Percentiles rank a stretch among this genome's conserved stretches.
phyloP scores from a whole-genome alignment of 2,329 filamentous ascomycete species.

The Fusarium newnesense region DNA sequence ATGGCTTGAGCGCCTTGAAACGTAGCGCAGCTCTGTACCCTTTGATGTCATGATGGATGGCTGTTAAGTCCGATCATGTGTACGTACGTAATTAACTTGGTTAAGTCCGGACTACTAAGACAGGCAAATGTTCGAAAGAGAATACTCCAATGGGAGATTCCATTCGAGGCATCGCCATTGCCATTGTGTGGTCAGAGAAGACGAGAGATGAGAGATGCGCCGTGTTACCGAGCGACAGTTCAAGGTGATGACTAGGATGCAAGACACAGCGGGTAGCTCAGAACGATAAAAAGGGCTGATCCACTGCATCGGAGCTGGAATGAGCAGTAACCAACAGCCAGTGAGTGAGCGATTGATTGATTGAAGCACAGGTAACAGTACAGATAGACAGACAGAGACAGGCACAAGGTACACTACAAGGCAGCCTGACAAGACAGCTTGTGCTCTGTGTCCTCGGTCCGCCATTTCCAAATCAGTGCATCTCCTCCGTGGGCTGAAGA shows the following conservation, averaged over 20 bases:
- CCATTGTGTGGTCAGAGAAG: not conserved
- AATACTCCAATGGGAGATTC: not conserved
- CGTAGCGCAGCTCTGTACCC: not conserved
- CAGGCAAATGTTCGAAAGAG: not conserved
- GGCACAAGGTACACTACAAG: constrained; percentile 12
- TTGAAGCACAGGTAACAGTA: not conserved
- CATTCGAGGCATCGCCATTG: constrained; percentile 8
- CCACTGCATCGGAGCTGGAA: constrained; percentile 34
- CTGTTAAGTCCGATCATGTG: constrained; percentile 15
- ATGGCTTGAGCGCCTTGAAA: constrained; percentile 15
- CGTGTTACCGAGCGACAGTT: constrained; percentile 15
- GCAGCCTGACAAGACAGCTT: constrained; percentile 21
- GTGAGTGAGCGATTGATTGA: not conserved
- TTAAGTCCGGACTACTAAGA: constrained; percentile 9
- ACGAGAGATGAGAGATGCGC: not conserved
- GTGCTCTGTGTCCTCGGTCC: constrained; percentile 16
- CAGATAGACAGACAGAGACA: not conserved
- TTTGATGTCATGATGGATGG: not conserved
- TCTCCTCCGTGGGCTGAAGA: constrained; percentile 30
- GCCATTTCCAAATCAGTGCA: constrained; percentile 36
- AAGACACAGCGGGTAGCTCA: constrained; percentile 25
- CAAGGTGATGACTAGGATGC: constrained; percentile 31
- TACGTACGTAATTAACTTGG: not conserved
- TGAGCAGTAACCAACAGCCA: not conserved
- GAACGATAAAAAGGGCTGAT: constrained; percentile 17